Base-by-base conservation (phyloP, 2,329 filamentous ascomycete species). In the Bipolaris gigantea region DNA sequence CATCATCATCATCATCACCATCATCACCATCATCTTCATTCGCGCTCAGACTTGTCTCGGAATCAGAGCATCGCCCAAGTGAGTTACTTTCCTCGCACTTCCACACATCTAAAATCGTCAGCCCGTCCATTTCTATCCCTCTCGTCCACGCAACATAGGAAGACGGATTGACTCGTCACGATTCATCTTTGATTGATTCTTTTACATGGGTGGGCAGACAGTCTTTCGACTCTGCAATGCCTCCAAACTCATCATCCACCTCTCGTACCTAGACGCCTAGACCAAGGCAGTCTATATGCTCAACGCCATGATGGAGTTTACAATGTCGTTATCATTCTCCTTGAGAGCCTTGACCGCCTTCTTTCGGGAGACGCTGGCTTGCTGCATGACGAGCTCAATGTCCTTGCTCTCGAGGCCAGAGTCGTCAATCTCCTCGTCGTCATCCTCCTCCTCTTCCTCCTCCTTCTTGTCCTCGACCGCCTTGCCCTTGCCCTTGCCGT, bases 321-420 rank as follows among this genome's bases (percentile, higher is more conserved):
- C 94, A 81, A 99, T 99, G 77, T 99, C 94, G 74, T 97, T 97
- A 81, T 97, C 93, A 76, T 99, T 99, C 83, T 97, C 94, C 83
- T 92, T 92, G 75, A 99, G 85, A 53, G 95, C 94, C 83, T 97
- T 99, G 82, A 99, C 86, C 59, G 94, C 94, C 87, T 97, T 97
- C 83, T 96, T 97, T 78, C 94, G 86, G 70, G 91, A 96, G 71
- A 99, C 95, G 73, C 83, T 94, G 70, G 94, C 94, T 81, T 99
- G 93, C 69, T 90, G 91, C 91, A 97, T 97, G 78, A 99, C 94
- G 55, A 99, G 86, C 80, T 99, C 94, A 73, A 99, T 99, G 77
- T 99, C 95, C 87, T 99, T 99, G 75, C 93, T 89, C 84, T 99
- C 94, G 50, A 99, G 87, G 63, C 93, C 94, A 60, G 88, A 85